Base-by-base conservation (phyloP, 2,329 filamentous ascomycete genomes). In the Aspergillus udagawae region DNA sequence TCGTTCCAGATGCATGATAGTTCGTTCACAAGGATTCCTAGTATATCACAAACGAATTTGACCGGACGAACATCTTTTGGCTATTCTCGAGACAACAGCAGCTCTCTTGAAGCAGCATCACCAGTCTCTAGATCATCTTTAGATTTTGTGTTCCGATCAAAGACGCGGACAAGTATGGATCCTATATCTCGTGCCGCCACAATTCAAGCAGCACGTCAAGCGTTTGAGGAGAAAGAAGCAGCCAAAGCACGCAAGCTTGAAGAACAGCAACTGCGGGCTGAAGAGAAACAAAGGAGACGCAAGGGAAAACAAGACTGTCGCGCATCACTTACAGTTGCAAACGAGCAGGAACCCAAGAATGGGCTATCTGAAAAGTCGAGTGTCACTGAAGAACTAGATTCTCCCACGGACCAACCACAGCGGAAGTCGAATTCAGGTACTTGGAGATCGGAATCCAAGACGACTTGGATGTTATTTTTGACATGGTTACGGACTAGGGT, bases 171-270 rank as follows among this genome's bases (percentile, higher is more conserved):
- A 4, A 81, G 80, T 56, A 77, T 75, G 17, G 83, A 85, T 62
- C 77, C 82, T 7, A 75, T 79, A 29, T 79, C 80, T 4, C 79
- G 82, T 42, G 82, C 82, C 45, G 82, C 83, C 20, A 79, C 79
- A 3, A 82, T 86, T 9, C 79, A 81, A 54, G 82, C 80, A 48
- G 80, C 82, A 4, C 78, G 84, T 6, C 75, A 79, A 52, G 83
- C 83, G 32, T 86, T 85, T 66, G 77, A 82, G 57, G 82, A 85
- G 61, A 83, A 83, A 62, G 82, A 86, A 70, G 81, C 80, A 3
- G 81, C 79, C 38, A 86, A 85, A 63, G 79, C 79, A 54, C 78
- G 75, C 51, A 83, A 82, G 62, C 72, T 79, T 49, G 80, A 84
- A 64, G 77, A 81, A 63, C 82, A 83, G 54, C 79, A 75, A 49